Evolutionary conservation across 305 asterid genomes (phyloP).

Genomic region (Ilex paraguariensis): DNA sequence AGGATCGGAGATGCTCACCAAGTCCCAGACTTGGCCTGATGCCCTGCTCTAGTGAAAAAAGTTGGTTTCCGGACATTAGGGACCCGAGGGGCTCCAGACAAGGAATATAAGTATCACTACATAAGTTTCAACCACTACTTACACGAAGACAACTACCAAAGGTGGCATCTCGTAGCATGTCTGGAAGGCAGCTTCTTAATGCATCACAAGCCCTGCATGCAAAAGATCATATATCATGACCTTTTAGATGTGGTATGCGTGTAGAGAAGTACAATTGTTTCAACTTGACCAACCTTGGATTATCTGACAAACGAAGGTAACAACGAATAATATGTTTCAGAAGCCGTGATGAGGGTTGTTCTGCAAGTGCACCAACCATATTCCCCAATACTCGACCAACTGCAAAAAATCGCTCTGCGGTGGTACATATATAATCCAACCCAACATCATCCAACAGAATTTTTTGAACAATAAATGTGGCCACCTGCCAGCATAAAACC

Average conservation of each 20-base stretch:
- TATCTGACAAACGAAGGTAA: not conserved
- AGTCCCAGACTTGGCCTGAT: too few relatives aligned
- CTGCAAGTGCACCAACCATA: slow-evolving; percentile 87
- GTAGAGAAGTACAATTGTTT: not conserved
- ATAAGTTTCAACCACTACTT: slow-evolving; percentile 24
- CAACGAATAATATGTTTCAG: not conserved
- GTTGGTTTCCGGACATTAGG: too few relatives aligned
- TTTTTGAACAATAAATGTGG: slow-evolving; percentile 94
- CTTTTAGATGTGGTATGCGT: too few relatives aligned
- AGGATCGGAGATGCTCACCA: too few relatives aligned
- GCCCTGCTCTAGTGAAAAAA: too few relatives aligned
- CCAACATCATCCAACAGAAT: slow-evolving; percentile 96
- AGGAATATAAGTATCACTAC: not conserved
- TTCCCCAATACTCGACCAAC: slow-evolving; percentile 85
- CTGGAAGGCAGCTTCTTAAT: slow-evolving; percentile 37
- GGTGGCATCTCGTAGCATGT: slow-evolving; percentile 64
- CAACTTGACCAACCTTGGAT: not conserved
- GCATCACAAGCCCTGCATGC: slow-evolving; percentile 64
- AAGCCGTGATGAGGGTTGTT: slow-evolving; percentile 74
- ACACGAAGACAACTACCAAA: slow-evolving; percentile 77
- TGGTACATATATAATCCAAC: slow-evolving; percentile 82
- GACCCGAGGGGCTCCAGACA: too few relatives aligned
- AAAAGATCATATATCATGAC: too few relatives aligned
- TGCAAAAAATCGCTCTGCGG: slow-evolving; percentile 89
- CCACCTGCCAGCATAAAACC: slow-evolving; percentile 58